Evolutionary conservation across 2,329 filamentous ascomycete genomes (phyloP).

Genomic region (Alternaria gaisen): DNA sequence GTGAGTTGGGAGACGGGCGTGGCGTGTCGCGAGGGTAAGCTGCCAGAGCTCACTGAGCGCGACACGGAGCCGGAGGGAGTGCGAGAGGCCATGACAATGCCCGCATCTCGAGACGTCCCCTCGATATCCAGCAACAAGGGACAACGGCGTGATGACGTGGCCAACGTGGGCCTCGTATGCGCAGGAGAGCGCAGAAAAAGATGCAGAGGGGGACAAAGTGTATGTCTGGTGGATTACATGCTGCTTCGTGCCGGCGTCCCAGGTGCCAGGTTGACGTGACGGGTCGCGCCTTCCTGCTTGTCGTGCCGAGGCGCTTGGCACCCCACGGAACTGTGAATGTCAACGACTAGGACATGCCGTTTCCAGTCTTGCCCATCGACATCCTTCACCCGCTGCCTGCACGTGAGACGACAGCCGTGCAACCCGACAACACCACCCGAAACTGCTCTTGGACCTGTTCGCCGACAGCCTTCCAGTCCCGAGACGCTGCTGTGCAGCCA

Average conservation of each 20-base stretch:
- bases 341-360: slow-evolving; percentile 1
- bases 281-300: slow-evolving; percentile 25
- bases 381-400: not conserved
- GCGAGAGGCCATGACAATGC: slow-evolving; percentile 38
- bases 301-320: slow-evolving; percentile 26
- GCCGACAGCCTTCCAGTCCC: not conserved
- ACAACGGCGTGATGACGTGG: slow-evolving; percentile 18
- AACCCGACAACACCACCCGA: slow-evolving; percentile 2
- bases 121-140: slow-evolving; percentile 1
- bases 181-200: slow-evolving; percentile 14
- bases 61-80: slow-evolving; percentile 34
- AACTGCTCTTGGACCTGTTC: not conserved
- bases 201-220: slow-evolving; percentile 6
- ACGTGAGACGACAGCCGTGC: slow-evolving; percentile 3
- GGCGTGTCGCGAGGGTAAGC: slow-evolving; percentile 28
- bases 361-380: not conserved
- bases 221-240: slow-evolving; percentile 17
- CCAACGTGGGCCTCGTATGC: slow-evolving; percentile 12
- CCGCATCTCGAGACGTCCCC: slow-evolving; percentile 27
- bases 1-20: slow-evolving; percentile 27
- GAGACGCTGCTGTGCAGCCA: slow-evolving; percentile 1
- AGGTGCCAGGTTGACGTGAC: slow-evolving; percentile 21
- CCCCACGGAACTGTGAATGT: slow-evolving; percentile 3
- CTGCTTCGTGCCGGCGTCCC: slow-evolving; percentile 14
- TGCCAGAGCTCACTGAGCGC: slow-evolving; percentile 43